Evolutionary conservation across 164 flowering plant genomes (phyloP), one percentile per base, ranked within the genome.

Genomic region (Warburgia ugandensis): DNA sequence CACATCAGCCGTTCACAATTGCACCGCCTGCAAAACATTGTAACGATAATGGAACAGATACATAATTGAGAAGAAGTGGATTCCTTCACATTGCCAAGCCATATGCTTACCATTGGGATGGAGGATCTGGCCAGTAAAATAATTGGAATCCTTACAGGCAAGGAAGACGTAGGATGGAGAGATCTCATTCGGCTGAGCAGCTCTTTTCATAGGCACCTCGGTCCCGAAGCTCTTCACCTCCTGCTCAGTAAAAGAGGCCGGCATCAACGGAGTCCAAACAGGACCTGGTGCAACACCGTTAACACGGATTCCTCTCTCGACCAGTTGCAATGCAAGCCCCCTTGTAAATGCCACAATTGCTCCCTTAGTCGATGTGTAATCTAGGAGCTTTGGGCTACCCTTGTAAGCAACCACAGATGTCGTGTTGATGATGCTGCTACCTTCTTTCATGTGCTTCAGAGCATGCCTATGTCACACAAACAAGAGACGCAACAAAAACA

Each of bases 201-300:
- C 80, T 67, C 96, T 69, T 10, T 68, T 61, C 97, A 88, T 88
- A 0, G 97, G 91, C 54, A 71, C 82, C 50, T 77, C 43, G 0
- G 48, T 31, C 17, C 97, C 86, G 26, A 88, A 88, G 0, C 45
- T 58, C 1, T 62, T 50, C 11, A 32, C 25, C 60, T 80, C 67
- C 5, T 79, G 83, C 49, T 75, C 79, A 5, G 10, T 37, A 48
- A 85, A 79, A 0, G 84, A 80, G 0, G 94, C 69, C 8, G 88
- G 90, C 0, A 83, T 76, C 44, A 83, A 52, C 0, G 94, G 92
- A n/a, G 92, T 83, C 87, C 89, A 85, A 0, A 87, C 65, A 0
- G 89, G 97, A 0, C 92, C 89, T 0, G 95, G 90, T 0, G 92
- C 90, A 0, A 85, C 95, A 0, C 79, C 90, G 31, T 83, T 85